Conservation (phyloP, 1,139 yeast species). For the Protomyces lactucae-debilis region DNA sequence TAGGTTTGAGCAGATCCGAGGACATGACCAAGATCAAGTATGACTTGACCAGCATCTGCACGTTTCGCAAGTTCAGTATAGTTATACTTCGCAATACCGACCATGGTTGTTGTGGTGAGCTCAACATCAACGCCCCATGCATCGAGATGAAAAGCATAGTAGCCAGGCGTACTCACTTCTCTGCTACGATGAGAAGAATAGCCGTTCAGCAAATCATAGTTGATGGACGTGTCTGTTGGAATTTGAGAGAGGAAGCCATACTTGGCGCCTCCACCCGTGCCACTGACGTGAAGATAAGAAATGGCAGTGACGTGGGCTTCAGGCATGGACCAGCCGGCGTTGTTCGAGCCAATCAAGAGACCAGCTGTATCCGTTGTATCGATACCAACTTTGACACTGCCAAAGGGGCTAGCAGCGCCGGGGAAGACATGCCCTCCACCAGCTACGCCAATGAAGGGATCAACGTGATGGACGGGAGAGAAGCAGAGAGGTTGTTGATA, state of each 20-base stretch:
- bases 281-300: constrained; percentile 18
- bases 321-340: constrained; percentile 19
- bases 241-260: constrained; percentile 19
- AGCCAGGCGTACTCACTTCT: constrained; percentile 12
- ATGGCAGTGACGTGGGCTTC: constrained; percentile 15
- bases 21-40: constrained; percentile 21
- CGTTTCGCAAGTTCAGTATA: constrained; percentile 3
- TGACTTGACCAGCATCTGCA: constrained; percentile 8
- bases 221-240: constrained; percentile 16
- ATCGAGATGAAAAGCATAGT: constrained; percentile 16
- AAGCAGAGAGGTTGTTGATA: background rate
- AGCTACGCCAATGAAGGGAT: constrained; percentile 21
- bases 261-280: constrained; percentile 23
- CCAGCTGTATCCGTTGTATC: constrained; percentile 25
- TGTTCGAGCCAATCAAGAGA: constrained; percentile 15
- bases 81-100: constrained; percentile 8
- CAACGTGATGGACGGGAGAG: background rate
- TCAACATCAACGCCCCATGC: constrained; percentile 23
- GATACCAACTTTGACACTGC: constrained; percentile 20
- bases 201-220: constrained; percentile 12
- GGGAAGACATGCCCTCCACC: constrained; percentile 26
- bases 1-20: constrained; percentile 24
- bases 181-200: constrained; percentile 7
- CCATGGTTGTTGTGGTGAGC: constrained; percentile 17
- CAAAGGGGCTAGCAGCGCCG: constrained; percentile 17